Conservation (phyloP, 352 stramenopile genomes). For the Globisporangium apiculatum region DNA sequence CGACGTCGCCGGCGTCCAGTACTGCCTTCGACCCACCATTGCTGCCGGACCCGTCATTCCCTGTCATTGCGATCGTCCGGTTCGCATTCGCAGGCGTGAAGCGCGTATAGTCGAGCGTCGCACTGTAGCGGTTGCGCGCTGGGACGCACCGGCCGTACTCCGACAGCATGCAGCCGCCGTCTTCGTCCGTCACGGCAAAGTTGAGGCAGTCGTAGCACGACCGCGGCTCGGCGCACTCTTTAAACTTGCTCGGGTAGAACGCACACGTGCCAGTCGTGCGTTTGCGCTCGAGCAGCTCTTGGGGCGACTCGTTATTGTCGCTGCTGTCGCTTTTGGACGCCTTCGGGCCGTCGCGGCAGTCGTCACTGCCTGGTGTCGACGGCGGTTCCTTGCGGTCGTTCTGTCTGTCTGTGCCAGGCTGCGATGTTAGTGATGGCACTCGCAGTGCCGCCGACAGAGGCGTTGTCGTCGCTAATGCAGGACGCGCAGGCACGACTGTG, state of each 20-base stretch:
- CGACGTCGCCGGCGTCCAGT: background rate
- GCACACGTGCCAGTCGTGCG: conserved; percentile 29
- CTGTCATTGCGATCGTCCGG: background rate
- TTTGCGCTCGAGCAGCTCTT: conserved; percentile 14
- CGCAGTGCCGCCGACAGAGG: background rate
- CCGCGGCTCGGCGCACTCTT: conserved; percentile 29
- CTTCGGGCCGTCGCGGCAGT: background rate
- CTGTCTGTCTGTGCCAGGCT: background rate
- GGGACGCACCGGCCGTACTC: conserved; percentile 12
- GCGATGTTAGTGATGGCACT: background rate
- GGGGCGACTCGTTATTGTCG: conserved; percentile 7
- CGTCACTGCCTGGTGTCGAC: background rate
- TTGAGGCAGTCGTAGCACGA: conserved; percentile 51
- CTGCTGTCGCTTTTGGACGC: background rate
- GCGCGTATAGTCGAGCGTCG: conserved; percentile 8
- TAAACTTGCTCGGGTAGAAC: conserved; percentile 32
- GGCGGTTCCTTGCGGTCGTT: background rate
- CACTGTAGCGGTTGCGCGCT: conserved; percentile 2
- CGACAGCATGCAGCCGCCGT: conserved; percentile 32
- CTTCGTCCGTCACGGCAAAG: conserved; percentile 27
- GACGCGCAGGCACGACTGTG: background rate
- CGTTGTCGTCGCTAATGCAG: background rate
- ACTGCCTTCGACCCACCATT: background rate
- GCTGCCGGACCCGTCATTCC: background rate
- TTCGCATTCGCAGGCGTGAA: conserved; percentile 7